Percentiles rank a stretch among this genome's conserved stretches.
Evolutionary conservation across 2,329 filamentous ascomycete species (phyloP).

Genomic region (Aspergillus tanneri): DNA sequence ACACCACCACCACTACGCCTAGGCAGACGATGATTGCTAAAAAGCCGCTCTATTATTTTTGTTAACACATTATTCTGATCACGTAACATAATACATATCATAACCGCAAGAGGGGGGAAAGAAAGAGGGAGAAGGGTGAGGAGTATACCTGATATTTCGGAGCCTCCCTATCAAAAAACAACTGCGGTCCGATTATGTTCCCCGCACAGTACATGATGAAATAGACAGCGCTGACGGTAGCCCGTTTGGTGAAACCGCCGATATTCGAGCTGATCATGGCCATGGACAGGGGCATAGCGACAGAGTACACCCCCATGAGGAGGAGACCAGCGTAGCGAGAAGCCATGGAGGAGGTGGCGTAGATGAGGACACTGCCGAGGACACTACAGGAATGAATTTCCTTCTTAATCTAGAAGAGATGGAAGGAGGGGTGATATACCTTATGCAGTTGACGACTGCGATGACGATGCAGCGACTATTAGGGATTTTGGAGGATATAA

Average conservation of each 20-base stretch:
- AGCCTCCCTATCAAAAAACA: conserved; percentile 44
- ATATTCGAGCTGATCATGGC: conserved; percentile 48
- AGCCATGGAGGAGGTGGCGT: conserved; percentile 19
- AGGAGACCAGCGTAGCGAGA: conserved; percentile 16
- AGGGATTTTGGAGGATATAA: conserved; percentile 8
- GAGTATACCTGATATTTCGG: conserved; percentile 36
- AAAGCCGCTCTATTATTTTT: conserved; percentile 24
- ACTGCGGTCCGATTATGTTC: conserved; percentile 48
- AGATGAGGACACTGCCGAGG: conserved; percentile 24
- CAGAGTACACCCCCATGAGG: conserved; percentile 38
- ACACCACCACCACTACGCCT: conserved; percentile 13
- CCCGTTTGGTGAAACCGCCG: conserved; percentile 51
- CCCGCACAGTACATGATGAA: conserved; percentile 46
- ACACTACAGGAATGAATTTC: conserved; percentile 19
- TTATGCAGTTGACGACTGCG: conserved; percentile 11
- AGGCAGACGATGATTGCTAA: conserved; percentile 21
- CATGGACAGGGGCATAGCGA: conserved; percentile 38
- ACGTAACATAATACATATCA: no score
- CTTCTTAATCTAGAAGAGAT: not conserved
- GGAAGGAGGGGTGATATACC: not conserved
- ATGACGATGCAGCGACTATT: conserved; percentile 19
- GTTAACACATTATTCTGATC: no score
- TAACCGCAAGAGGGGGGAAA: no score
- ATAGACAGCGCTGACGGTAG: conserved; percentile 47
- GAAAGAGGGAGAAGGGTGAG: no score